phyloP scores from a whole-genome alignment of 148 eudicot genomes.

The Bassia scoparia region DNA sequence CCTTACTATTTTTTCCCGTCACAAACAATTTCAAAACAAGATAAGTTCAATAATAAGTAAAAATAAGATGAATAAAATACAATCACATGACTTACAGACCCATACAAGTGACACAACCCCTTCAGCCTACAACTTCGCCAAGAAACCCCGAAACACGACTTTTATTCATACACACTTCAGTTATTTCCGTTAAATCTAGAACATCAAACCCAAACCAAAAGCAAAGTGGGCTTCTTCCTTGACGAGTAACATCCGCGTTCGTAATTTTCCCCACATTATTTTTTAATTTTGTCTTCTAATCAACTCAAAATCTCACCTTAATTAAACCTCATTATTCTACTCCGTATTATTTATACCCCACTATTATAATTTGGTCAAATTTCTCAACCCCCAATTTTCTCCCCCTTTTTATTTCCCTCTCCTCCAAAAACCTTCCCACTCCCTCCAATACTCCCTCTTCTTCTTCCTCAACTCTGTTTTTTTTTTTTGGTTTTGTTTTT shows the following conservation, averaged over 20 bases:
- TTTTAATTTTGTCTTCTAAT: not conserved
- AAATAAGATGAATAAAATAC: too few relatives aligned
- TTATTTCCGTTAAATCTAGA: conserved; percentile 18
- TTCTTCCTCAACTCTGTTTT: not conserved
- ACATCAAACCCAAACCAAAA: not conserved
- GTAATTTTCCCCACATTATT: conserved; percentile 8
- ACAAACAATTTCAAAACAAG: too few relatives aligned
- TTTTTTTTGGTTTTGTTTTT: not conserved
- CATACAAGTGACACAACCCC: too few relatives aligned
- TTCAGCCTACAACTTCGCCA: too few relatives aligned
- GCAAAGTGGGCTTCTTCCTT: conserved; percentile 26
- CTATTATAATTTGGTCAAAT: conserved; percentile 17
- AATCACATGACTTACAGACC: too few relatives aligned
- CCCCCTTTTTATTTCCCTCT: not conserved
- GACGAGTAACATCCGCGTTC: conserved; percentile 46
- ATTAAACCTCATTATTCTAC: not conserved
- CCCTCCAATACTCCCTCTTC: not conserved
- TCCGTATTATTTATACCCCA: conserved; percentile 12
- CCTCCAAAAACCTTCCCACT: conserved; percentile 10
- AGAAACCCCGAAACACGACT: not conserved
- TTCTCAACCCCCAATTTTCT: conserved; percentile 18
- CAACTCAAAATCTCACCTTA: not conserved
- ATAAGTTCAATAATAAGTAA: too few relatives aligned
- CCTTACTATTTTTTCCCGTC: too few relatives aligned
- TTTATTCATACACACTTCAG: too few relatives aligned